These are phyloP conservation scores for Cymodocea nodosa DNA, from an alignment of 116 monocot genomes.

Conservation along the genomic window DNA sequence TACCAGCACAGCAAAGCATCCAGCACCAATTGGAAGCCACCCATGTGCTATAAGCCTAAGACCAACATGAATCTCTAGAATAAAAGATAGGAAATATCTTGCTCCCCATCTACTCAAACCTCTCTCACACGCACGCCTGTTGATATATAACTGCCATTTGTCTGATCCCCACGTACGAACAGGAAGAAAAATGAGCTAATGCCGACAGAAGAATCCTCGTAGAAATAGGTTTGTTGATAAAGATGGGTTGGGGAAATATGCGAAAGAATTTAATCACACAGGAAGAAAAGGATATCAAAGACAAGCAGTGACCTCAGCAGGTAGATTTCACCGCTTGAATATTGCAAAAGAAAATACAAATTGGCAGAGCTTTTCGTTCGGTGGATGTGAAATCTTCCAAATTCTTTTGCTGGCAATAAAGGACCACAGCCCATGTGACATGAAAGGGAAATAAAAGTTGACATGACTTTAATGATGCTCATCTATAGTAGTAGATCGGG, in stretches of 20 bases:
- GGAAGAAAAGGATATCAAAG: conserved; percentile 1
- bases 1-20: too few relatives aligned
- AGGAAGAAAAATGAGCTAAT: neutral
- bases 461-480: neutral
- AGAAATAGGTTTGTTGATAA: neutral
- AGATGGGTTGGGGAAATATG: neutral
- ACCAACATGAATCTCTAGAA: conserved; percentile 3
- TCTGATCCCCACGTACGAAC: neutral
- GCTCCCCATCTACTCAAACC: neutral
- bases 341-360: neutral
- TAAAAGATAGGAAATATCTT: neutral
- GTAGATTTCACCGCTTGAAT: neutral
- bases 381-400: too few relatives aligned
- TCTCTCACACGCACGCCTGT: neutral
- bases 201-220: neutral
- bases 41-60: neutral
- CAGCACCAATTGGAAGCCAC: neutral
- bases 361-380: too few relatives aligned
- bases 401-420: neutral
- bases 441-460: neutral
- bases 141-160: neutral
- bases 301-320: conserved; percentile 1
- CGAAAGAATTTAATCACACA: neutral
- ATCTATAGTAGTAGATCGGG: neutral
- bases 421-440: neutral